phyloP scores from a whole-genome alignment of 2,329 filamentous ascomycete species.

The Penicillium nordicum region DNA sequence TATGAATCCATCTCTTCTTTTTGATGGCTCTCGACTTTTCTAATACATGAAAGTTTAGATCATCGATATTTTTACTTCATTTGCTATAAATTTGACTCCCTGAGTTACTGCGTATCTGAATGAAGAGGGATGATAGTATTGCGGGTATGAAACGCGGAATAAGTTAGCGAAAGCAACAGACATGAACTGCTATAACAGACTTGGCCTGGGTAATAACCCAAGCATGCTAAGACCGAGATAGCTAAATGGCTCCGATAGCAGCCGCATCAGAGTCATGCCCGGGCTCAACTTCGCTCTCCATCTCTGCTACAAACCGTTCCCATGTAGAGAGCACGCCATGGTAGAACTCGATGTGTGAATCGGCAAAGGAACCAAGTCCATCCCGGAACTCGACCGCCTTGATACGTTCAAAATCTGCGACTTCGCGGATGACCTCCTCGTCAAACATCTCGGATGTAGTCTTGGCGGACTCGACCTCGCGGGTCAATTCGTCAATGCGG shows the following conservation, averaged over 20 bases:
- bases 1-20: background rate
- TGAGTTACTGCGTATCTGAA: background rate
- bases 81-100: too few species aligned
- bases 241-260: constrained; percentile 18
- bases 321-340: constrained; percentile 74
- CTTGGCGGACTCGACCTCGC: constrained; percentile 83
- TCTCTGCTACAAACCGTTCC: constrained; percentile 85
- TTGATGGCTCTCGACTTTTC: background rate
- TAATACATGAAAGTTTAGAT: background rate
- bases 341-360: constrained; percentile 86
- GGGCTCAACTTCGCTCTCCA: constrained; percentile 61
- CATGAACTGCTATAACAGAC: constrained; percentile 15
- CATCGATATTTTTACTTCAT: background rate
- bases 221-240: background rate
- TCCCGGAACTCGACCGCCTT: constrained; percentile 89
- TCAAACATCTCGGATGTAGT: constrained; percentile 89
- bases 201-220: background rate
- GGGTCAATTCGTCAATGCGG: constrained; percentile 84
- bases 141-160: constrained; percentile 21
- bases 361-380: constrained; percentile 77
- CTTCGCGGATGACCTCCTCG: constrained; percentile 90
- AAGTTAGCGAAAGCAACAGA: constrained; percentile 15
- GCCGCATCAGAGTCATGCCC: constrained; percentile 21
- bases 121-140: constrained; percentile 13
- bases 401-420: constrained; percentile 92